Conservation (phyloP, 495 filamentous ascomycete genomes). For the Cercophora newfieldiana region DNA sequence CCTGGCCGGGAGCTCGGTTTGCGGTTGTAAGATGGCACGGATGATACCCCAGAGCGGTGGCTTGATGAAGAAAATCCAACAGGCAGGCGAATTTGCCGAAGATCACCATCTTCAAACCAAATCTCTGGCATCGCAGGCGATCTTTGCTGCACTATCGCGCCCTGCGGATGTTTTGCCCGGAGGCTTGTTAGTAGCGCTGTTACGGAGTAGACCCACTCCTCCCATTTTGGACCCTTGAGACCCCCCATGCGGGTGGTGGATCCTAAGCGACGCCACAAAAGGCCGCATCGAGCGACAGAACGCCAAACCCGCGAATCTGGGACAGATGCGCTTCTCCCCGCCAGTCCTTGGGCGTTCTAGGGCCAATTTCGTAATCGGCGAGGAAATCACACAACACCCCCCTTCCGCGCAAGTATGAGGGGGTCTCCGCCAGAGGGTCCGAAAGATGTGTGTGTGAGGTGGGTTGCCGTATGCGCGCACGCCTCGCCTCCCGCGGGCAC, state of each 20-base stretch:
- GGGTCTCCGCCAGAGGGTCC: neutral
- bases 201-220: neutral
- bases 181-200: neutral
- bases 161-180: neutral
- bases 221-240: neutral
- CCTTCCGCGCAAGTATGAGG: neutral
- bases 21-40: neutral
- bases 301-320: conserved; percentile 18
- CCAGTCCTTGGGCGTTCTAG: neutral
- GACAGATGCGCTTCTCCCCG: neutral
- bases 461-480: neutral
- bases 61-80: neutral
- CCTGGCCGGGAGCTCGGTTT: neutral
- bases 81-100: neutral
- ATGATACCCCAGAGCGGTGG: neutral
- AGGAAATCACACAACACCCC: conserved; percentile 17
- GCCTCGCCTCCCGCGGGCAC: neutral
- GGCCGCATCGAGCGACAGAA: neutral
- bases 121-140: neutral
- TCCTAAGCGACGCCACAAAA: neutral
- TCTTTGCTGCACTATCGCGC: neutral
- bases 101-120: neutral
- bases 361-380: conserved; percentile 14
- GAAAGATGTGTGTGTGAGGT: neutral
- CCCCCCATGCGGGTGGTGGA: neutral